phyloP scores from a whole-genome alignment of 345 rosid species.

The Luvunga scandens region DNA sequence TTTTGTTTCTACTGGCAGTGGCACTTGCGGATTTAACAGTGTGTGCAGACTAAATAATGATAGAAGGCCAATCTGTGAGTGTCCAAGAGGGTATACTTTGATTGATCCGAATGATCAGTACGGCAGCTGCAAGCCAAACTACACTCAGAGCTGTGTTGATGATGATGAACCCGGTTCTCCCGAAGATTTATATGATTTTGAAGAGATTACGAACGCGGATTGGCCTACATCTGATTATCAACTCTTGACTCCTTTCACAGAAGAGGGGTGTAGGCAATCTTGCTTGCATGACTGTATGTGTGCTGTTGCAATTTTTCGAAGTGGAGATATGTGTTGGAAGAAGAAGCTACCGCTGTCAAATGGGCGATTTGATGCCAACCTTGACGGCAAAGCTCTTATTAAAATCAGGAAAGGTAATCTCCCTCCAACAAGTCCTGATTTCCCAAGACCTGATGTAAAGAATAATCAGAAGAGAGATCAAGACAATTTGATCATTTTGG shows the following conservation, averaged over 20 bases:
- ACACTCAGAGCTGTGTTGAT: conserved; percentile 2
- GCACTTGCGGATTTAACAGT: conserved; percentile 19
- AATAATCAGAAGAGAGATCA: not conserved
- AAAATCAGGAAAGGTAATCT: conserved; percentile 20
- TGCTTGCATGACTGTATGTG: conserved; percentile 40
- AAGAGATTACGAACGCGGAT: conserved; percentile 5
- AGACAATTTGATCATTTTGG: conserved; percentile 18
- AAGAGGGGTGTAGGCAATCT: conserved; percentile 23
- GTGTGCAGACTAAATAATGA: not conserved
- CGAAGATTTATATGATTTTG: conserved; percentile 14
- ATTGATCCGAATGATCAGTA: conserved; percentile 3
- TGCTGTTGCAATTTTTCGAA: conserved; percentile 27
- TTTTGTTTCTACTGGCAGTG: not conserved
- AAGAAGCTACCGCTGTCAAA: conserved; percentile 41
- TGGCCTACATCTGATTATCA: conserved; percentile 37
- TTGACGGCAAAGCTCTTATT: conserved; percentile 22
- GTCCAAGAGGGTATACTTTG: conserved; percentile 11
- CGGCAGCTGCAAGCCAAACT: conserved; percentile 18
- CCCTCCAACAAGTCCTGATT: not conserved
- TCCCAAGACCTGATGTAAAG: not conserved
- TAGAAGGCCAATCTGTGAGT: conserved; percentile 10
- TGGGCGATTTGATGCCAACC: conserved; percentile 13
- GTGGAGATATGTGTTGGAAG: conserved; percentile 28
- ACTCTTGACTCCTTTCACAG: conserved; percentile 13
- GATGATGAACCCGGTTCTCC: not conserved